phyloP scores from a whole-genome alignment of 2,329 filamentous ascomycete genomes.

The Fonsecaea pugnacius region DNA sequence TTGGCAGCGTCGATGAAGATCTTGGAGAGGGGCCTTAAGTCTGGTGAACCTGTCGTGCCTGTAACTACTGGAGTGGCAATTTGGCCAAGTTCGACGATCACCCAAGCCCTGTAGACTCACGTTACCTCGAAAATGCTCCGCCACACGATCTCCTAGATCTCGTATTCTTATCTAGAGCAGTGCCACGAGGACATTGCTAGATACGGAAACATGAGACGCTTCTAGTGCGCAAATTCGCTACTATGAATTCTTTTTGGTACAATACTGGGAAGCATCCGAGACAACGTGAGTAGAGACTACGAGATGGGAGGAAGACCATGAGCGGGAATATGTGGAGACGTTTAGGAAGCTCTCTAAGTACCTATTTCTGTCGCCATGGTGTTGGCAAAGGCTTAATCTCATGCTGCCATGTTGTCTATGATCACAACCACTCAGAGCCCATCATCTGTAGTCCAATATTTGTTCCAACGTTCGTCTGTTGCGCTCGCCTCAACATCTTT shows the following conservation, averaged over 20 bases:
- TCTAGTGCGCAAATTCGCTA: neutral
- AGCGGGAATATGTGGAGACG: neutral
- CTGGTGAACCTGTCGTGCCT: neutral
- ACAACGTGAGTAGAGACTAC: too few relatives aligned
- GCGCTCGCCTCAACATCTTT: constrained; percentile 40
- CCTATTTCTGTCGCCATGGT: neutral
- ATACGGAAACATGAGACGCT: neutral
- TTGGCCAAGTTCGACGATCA: neutral
- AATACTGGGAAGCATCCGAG: neutral
- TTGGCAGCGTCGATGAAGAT: neutral
- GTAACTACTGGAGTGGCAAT: neutral
- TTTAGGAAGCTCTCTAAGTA: neutral
- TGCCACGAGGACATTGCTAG: neutral
- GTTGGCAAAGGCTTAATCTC: neutral
- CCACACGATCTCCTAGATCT: neutral
- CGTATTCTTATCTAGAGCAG: neutral
- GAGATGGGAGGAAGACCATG: neutral
- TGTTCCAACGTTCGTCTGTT: constrained; percentile 45
- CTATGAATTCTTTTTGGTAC: neutral
- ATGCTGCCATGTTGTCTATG: neutral
- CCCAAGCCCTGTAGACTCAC: neutral
- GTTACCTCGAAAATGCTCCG: neutral
- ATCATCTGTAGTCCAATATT: constrained; percentile 46
- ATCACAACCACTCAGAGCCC: constrained; percentile 33
- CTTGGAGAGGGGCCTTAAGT: neutral